phyloP scores from a whole-genome alignment of 2,329 filamentous ascomycete species.

The Aspergillus novofumigatus region DNA sequence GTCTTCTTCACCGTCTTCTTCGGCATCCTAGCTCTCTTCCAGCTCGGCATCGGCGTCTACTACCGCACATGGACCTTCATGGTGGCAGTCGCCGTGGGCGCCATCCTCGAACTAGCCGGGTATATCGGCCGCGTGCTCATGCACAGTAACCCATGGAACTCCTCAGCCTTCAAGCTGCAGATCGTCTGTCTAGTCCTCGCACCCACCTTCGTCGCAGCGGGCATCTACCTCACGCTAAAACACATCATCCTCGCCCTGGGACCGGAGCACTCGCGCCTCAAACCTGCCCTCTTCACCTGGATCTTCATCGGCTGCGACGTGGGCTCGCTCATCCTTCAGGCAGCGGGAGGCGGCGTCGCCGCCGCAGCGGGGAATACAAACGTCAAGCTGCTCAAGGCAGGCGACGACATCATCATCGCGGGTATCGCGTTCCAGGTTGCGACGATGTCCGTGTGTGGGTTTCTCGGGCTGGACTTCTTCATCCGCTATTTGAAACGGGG shows the following conservation, averaged over 20 bases:
- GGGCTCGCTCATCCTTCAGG: slow-evolving; percentile 56
- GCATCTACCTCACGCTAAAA: slow-evolving; percentile 55
- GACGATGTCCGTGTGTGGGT: slow-evolving; percentile 40
- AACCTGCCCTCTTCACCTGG: slow-evolving; percentile 51
- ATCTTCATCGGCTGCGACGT: slow-evolving; percentile 60
- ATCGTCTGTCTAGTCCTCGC: slow-evolving; percentile 55
- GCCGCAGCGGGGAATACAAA: slow-evolving; percentile 44
- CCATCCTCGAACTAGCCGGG: slow-evolving; percentile 51
- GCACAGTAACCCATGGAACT: slow-evolving; percentile 49
- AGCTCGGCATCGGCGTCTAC: slow-evolving; percentile 47
- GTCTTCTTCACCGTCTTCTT: slow-evolving; percentile 52
- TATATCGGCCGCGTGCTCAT: slow-evolving; percentile 55
- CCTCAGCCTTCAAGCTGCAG: slow-evolving; percentile 49
- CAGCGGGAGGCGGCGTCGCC: slow-evolving; percentile 55
- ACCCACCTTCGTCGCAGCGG: slow-evolving; percentile 53
- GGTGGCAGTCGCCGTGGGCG: slow-evolving; percentile 46
- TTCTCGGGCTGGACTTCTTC: slow-evolving; percentile 44
- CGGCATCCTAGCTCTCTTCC: slow-evolving; percentile 45
- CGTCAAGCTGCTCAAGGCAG: slow-evolving; percentile 39
- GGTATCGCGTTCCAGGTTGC: slow-evolving; percentile 56
- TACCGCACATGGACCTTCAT: slow-evolving; percentile 56
- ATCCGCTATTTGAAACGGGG: slow-evolving; percentile 24
- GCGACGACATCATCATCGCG: slow-evolving; percentile 55
- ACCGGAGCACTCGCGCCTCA: slow-evolving; percentile 44
- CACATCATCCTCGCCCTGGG: slow-evolving; percentile 57